These are phyloP conservation scores for Torulaspora pretoriensis DNA, from an alignment of 1,139 yeast species.

Conservation along the genomic window DNA sequence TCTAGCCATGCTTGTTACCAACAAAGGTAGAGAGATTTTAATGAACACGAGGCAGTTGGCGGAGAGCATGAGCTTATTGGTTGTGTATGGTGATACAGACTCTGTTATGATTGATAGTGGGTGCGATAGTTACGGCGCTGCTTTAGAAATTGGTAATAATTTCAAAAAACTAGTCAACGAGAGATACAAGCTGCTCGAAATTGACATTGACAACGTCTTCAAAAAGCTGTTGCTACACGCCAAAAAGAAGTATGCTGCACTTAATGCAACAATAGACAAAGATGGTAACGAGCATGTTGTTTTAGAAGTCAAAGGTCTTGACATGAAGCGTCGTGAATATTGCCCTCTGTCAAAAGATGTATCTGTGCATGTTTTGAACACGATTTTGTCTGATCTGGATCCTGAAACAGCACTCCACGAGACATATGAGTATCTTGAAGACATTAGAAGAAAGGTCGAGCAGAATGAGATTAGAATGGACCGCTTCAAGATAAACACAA, in stretches of 20 bases:
- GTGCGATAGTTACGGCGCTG: conserved; percentile 62
- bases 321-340: conserved; percentile 94
- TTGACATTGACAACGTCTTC: conserved; percentile 92
- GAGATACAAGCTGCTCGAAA: conserved; percentile 79
- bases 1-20: conserved; percentile 90
- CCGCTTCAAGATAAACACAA: conserved; percentile 70
- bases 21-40: conserved; percentile 91
- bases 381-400: conserved; percentile 67
- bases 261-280: conserved; percentile 53
- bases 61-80: conserved; percentile 74
- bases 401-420: conserved; percentile 73
- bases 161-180: conserved; percentile 86
- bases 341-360: conserved; percentile 90
- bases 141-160: conserved; percentile 76
- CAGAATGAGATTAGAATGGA: conserved; percentile 58
- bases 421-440: conserved; percentile 69
- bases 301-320: conserved; percentile 92
- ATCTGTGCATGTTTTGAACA: conserved; percentile 68
- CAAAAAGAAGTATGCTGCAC: conserved; percentile 97
- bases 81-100: conserved; percentile 98
- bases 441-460: conserved; percentile 54
- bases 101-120: conserved; percentile 98
- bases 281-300: conserved; percentile 46
- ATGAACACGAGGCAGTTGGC: conserved; percentile 93
- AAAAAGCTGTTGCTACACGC: conserved; percentile 81